A percentile compares a stretch with the other conserved stretches of the same genome.
Evolutionary conservation across 805 yeast species (phyloP).

Genomic region (Huiozyma sinensis): DNA sequence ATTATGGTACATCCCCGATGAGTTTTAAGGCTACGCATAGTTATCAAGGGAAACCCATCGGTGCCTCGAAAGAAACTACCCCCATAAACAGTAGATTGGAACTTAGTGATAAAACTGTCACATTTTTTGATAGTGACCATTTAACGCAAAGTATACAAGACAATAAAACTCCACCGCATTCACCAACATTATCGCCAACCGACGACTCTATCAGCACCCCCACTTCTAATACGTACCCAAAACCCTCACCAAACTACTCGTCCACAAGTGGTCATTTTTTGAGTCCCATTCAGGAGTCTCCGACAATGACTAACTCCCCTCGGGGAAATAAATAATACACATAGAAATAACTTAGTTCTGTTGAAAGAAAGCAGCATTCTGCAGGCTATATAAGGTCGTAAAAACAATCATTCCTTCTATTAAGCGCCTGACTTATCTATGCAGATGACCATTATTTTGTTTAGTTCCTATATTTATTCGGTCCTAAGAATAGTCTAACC

Average conservation of each 20-base stretch:
- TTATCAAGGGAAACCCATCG: slow-evolving; percentile 22
- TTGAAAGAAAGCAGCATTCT: no score
- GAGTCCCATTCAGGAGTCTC: slow-evolving; percentile 26
- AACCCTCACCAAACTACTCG: slow-evolving; percentile 18
- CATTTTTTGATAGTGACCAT: slow-evolving; percentile 25
- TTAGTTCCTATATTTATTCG: no score
- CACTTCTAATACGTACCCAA: slow-evolving; percentile 10
- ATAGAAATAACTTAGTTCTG: no score
- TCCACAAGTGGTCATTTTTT: slow-evolving; percentile 15
- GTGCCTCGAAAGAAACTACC: slow-evolving; percentile 19
- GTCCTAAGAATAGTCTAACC: no score
- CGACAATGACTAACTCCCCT: slow-evolving; percentile 25
- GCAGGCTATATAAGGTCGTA: no score
- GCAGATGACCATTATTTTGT: no score
- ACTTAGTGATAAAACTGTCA: slow-evolving; percentile 31
- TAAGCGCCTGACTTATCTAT: no score
- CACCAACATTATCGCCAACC: slow-evolving; percentile 3
- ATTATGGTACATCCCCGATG: slow-evolving; percentile 5
- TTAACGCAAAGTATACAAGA: slow-evolving; percentile 1
- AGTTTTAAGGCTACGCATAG: slow-evolving; percentile 26
- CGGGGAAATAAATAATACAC: background rate
- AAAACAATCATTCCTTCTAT: no score
- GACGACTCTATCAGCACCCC: slow-evolving; percentile 1
- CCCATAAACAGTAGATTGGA: slow-evolving; percentile 30
- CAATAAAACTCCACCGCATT: slow-evolving; percentile 3